Evolutionary conservation across 306 rosid genomes (phyloP).

Genomic region (Senna siamea): DNA sequence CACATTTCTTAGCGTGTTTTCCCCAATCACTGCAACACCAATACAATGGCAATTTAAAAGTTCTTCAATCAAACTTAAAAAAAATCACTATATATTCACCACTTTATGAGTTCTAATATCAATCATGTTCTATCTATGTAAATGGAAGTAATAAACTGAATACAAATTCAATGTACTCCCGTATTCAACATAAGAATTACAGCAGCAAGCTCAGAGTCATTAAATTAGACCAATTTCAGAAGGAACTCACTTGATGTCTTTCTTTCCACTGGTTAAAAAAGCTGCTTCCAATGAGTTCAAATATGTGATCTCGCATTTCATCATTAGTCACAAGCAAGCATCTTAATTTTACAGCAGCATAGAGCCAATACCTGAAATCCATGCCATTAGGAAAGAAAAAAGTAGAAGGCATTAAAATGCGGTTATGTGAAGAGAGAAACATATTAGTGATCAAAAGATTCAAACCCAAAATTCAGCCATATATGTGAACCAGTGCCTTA

Average conservation of each 20-base stretch:
- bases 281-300: constrained; percentile 80
- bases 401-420: background rate
- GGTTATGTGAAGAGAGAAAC: background rate
- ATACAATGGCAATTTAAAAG: too few species aligned
- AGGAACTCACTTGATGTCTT: constrained; percentile 75
- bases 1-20: background rate
- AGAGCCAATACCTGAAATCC: constrained; percentile 82
- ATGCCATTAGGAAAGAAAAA: constrained; percentile 9
- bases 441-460: constrained; percentile 20
- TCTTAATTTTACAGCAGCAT: constrained; percentile 79
- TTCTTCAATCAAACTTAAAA: too few species aligned
- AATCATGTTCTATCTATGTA: too few species aligned
- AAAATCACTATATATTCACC: too few species aligned
- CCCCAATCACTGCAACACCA: too few species aligned
- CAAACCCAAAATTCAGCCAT: constrained; percentile 30
- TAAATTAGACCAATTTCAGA: constrained; percentile 24
- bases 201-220: background rate
- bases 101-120: too few species aligned
- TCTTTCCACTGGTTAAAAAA: constrained; percentile 94
- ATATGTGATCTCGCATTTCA: constrained; percentile 97
- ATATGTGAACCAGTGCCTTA: constrained; percentile 13
- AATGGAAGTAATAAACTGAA: background rate
- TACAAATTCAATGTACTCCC: background rate
- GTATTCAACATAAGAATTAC: background rate
- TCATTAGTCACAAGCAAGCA: constrained; percentile 91